These are phyloP conservation scores for Suillus placidus DNA, from an alignment of 768 basidiomycete species.

Conservation along the genomic window DNA sequence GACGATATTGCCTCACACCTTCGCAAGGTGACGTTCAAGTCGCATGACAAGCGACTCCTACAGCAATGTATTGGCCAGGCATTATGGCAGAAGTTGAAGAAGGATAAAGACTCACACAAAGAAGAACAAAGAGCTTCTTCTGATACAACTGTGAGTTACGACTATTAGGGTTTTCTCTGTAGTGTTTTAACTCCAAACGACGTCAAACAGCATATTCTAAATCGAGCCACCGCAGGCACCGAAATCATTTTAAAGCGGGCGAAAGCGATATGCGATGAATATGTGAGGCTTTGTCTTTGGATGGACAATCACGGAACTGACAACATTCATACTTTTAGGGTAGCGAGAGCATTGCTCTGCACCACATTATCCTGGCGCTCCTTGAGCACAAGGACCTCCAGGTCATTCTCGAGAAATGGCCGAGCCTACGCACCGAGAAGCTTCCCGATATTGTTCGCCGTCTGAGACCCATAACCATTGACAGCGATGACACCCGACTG, in stretches of 20 bases:
- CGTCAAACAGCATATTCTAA: background rate
- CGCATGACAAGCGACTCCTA: background rate
- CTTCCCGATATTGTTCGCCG: background rate
- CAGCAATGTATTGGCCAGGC: slow-evolving; percentile 10
- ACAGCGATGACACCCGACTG: background rate
- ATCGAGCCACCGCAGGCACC: slow-evolving; percentile 1
- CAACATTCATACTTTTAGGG: background rate
- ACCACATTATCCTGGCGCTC: slow-evolving; percentile 11
- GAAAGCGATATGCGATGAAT: background rate
- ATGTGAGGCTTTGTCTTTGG: background rate
- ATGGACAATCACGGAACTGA: background rate
- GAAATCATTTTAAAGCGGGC: background rate
- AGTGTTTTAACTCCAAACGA: background rate
- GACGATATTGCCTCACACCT: slow-evolving; percentile 4
- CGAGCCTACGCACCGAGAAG: background rate
- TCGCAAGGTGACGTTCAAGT: background rate
- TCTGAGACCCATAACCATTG: background rate
- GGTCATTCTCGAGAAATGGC: background rate
- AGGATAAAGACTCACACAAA: background rate
- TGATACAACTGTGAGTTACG: slow-evolving; percentile 1
- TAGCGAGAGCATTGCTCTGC: slow-evolving; percentile 6
- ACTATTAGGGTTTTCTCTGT: background rate
- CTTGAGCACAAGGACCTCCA: slow-evolving; percentile 4
- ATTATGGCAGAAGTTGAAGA: slow-evolving; percentile 9
- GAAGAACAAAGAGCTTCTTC: background rate